Evolutionary conservation across 306 rosid species (phyloP), one percentile per base, ranked within the genome.

Genomic region (Medicago lupulina): DNA sequence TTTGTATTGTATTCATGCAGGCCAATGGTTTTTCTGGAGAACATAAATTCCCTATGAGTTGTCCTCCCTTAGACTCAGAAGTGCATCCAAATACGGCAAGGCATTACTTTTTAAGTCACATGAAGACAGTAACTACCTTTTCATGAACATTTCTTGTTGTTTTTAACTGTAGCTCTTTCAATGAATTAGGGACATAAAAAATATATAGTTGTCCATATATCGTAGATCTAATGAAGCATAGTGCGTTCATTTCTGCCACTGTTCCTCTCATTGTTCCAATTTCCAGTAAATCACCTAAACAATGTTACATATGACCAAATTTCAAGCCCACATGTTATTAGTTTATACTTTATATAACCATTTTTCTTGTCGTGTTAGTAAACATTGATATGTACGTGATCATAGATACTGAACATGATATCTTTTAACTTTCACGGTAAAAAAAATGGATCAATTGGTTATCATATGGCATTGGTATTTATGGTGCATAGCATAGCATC

Each of bases 101-200:
- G 14, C 2, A 58, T 25, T 69, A 2, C 13, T 43, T 47, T 46
- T 46, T 1, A 1, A 50, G 16, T 53, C 64, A 51, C 18, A 53
- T 17, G 75, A 71, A 71, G 66, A 72, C 50, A 55, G 14, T 19
- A 3, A 66, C 54, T 18, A 17, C 53, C 53, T 66, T 66, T 43
- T 13, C 11, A 19, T 41, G 7, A 36, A n/a, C 47, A 62, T 34
- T 62, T 23, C 54, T 67, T 67, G 55, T 18, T 15, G 70, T 65
- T 65, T 65, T 39, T 43, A 39, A 39, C 70, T 16, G 49, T 65
- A 9, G 10, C 70, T 34, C 38, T 34, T 34, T 34, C 38, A 34
- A 34, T 34, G 31, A 28, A 28, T 28, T 28, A 28, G 31, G 31
- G 31, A 28, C 31, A 28, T 28, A 3, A 28, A 28, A 28, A 28